Base-by-base conservation (phyloP, 331 rosid species). In the Erythrophleum ivorense region DNA sequence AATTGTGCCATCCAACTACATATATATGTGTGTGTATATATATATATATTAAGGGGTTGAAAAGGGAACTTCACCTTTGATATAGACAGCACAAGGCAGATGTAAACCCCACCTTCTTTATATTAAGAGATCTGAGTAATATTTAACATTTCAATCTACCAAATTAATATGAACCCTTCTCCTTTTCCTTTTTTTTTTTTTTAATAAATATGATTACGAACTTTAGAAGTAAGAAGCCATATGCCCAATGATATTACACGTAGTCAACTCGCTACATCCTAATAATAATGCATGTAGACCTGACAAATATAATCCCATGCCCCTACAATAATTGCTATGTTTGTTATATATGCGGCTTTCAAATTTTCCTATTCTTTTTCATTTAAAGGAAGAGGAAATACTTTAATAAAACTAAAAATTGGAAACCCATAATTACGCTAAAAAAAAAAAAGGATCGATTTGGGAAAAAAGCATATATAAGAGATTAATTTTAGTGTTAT, bases 51-150 rank as follows among this genome's bases (percentile, higher is more conserved):
- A n/a, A 53, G 11, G 4, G 41, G 52, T 53, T 81, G 82, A 78
- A 75, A 80, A 52, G 43, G 80, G 62, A 57, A 31, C 71, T 81
- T 8, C 38, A 36, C 48, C 60, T 9, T 33, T 21, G 77, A 81
- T 11, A 40, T 21, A 6, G 85, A 76, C 34, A n/a, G 49, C 59
- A 59, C 78, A 16, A 49, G 33, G 34, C 52, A 48, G 9, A 38
- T 24, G 72, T 50, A 34, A 69, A 68, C 81, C 53, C 80, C 15
- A 75, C 81, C 67, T 2, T 77, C 11, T 36, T 67, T 14, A 14
- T 52, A 53, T 67, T 58, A 24, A 49, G 6, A 36, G 14, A 60
- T 24, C 18, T 12, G 52, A 48, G 0, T 21, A 24, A 65, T 78
- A 49, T 34, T 24, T 48, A 52, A 36, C 60, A 31, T 31, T 13